Evolutionary conservation across 1,139 yeast species (phyloP).

Genomic region (Lodderomyces parapsilosis): DNA sequence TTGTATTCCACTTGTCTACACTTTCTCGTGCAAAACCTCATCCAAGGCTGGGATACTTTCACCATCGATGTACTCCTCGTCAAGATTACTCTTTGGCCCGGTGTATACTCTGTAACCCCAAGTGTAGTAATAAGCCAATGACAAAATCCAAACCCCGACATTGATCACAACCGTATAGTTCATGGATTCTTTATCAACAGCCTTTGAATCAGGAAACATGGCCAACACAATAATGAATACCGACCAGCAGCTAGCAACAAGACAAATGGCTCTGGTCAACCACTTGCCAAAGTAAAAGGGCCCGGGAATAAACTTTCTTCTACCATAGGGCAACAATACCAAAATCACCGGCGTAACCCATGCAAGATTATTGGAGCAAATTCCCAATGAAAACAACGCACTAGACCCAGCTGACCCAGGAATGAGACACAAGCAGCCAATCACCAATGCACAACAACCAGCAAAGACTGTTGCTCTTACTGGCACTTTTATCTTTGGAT

Average conservation of each 20-base stretch:
- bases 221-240: constrained; percentile 32
- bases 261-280: constrained; percentile 36
- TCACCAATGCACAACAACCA: constrained; percentile 43
- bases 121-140: constrained; percentile 27
- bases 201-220: constrained; percentile 38
- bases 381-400: constrained; percentile 51
- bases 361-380: constrained; percentile 43
- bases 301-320: constrained; percentile 55
- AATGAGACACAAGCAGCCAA: constrained; percentile 62
- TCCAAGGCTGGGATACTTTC: neutral
- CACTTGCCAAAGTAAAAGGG: constrained; percentile 57
- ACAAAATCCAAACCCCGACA: constrained; percentile 35
- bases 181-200: constrained; percentile 31
- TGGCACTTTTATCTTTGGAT: constrained; percentile 54
- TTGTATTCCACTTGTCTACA: neutral
- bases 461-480: constrained; percentile 59
- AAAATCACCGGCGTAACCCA: constrained; percentile 29
- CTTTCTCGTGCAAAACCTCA: constrained; percentile 4
- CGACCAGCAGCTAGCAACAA: constrained; percentile 26
- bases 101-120: constrained; percentile 29
- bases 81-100: constrained; percentile 39
- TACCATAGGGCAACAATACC: constrained; percentile 42
- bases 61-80: constrained; percentile 6
- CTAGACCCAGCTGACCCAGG: constrained; percentile 57
- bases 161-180: constrained; percentile 37